A percentile compares a stretch with the other conserved stretches of the same genome.
Evolutionary conservation across 164 flowering plant genomes (phyloP).

Genomic region (Sedum album): DNA sequence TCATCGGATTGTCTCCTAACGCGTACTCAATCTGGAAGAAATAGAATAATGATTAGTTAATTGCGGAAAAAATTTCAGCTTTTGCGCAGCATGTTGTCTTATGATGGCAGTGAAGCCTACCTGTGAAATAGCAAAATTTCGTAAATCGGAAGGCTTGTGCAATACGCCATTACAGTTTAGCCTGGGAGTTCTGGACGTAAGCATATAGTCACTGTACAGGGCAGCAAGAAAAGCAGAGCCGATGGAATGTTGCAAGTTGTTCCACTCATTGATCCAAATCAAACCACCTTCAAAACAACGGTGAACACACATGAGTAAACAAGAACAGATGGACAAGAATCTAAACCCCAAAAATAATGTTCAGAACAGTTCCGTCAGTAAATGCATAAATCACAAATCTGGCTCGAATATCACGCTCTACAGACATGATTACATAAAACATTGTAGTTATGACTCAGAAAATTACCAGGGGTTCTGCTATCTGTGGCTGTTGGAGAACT

Average conservation of each 20-base stretch:
- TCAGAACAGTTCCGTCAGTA: background rate
- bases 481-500: conserved; percentile 80
- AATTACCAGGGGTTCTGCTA: conserved; percentile 76
- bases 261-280: conserved; percentile 84
- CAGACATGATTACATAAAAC: background rate
- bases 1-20: conserved; percentile 74
- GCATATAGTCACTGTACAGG: conserved; percentile 93
- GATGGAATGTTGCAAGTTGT: conserved; percentile 82
- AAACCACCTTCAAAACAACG: conserved; percentile 57
- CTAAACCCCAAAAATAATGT: background rate
- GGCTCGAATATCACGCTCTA: background rate
- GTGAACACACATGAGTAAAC: background rate
- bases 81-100: background rate
- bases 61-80: background rate
- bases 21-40: conserved; percentile 64
- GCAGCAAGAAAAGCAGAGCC: conserved; percentile 85
- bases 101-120: conserved; percentile 21
- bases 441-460: background rate
- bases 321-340: background rate
- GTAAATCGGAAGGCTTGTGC: conserved; percentile 60
- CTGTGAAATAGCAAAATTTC: conserved; percentile 86
- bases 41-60: background rate
- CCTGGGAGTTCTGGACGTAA: conserved; percentile 44
- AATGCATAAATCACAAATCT: background rate
- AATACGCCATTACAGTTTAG: conserved; percentile 47